Percentiles rank a stretch among this genome's conserved stretches.
These are phyloP conservation scores for Xylaria curta DNA, from an alignment of 495 filamentous ascomycete species.

Conservation along the genomic window DNA sequence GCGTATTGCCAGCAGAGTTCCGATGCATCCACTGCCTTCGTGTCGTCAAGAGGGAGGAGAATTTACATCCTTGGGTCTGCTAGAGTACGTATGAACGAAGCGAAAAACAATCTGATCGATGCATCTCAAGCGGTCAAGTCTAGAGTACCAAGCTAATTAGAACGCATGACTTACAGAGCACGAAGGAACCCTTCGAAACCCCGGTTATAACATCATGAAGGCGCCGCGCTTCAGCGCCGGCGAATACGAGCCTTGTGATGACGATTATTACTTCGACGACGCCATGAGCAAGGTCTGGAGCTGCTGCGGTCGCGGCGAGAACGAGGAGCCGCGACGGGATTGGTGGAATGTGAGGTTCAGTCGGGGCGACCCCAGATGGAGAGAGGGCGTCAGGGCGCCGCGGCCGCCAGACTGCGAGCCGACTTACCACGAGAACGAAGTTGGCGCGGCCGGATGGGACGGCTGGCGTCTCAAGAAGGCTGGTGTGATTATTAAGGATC, in stretches of 20 bases:
- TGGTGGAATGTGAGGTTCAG: background rate
- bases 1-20: conserved; percentile 1
- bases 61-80: conserved; percentile 15
- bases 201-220: background rate
- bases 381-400: background rate
- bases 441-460: background rate
- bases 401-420: background rate
- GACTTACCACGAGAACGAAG: conserved; percentile 11
- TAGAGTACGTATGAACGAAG: conserved; percentile 15
- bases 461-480: background rate
- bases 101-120: background rate
- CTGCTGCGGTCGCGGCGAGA: conserved; percentile 13
- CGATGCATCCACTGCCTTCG: conserved; percentile 8
- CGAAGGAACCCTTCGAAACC: background rate
- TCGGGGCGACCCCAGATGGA: background rate
- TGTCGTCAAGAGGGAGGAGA: conserved; percentile 12
- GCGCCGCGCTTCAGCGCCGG: background rate
- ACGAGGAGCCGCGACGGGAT: background rate
- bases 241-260: background rate
- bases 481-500: background rate
- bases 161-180: background rate
- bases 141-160: background rate
- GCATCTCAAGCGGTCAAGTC: background rate
- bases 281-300: background rate
- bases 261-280: background rate